Evolutionary conservation across 495 filamentous ascomycete species (phyloP), one percentile per base, ranked within the genome.

Genomic region (Podospora australis): DNA sequence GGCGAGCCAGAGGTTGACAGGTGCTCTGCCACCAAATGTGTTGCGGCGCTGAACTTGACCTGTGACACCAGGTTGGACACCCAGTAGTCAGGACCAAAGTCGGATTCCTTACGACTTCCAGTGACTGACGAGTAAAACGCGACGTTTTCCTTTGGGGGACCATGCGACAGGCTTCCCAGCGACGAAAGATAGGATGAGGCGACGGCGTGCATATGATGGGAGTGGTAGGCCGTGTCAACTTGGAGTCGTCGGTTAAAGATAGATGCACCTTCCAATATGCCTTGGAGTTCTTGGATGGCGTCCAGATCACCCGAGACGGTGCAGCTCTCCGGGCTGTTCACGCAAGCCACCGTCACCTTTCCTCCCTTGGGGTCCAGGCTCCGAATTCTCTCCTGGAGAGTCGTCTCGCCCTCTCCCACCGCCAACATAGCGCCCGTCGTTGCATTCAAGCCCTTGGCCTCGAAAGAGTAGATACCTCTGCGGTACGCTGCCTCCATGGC

Each of bases 351-450:
- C 5, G 16, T 10, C 11, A 34, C 29, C 1, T 25, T 42, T 39
- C 14, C 48, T 35, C 65, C 59, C 32, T 10, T 2, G 6, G 30
- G 21, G 1, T 14, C n/a, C 1, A 57, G 19, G 39, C 51, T 24
- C 39, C 4, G 39, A 20, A 23, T 20, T 11, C 17, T 42, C 20
- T 25, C 1, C 22, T 6, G 39, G 39, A 34, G 29, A 34, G 11
- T 13, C 29, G 29, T 10, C 29, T 34, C 29, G 29, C 11, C 29
- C 29, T 34, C 29, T 3, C 71, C 74, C 29, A 59, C 67, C 0
- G 76, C 74, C 6, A 77, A 19, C 78, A 82, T 80, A 8, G 57
- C 59, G 4, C 77, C 77, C 16, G n/a, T 14, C 29, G 4, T 34
- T 34, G 11, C 16, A 13, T 10, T 34, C 29, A 14, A 34, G 29